Percentiles rank a stretch among this genome's conserved stretches.
Conservation (phyloP, 1,139 yeast genomes). For the Protomyces lactucae-debilis region DNA sequence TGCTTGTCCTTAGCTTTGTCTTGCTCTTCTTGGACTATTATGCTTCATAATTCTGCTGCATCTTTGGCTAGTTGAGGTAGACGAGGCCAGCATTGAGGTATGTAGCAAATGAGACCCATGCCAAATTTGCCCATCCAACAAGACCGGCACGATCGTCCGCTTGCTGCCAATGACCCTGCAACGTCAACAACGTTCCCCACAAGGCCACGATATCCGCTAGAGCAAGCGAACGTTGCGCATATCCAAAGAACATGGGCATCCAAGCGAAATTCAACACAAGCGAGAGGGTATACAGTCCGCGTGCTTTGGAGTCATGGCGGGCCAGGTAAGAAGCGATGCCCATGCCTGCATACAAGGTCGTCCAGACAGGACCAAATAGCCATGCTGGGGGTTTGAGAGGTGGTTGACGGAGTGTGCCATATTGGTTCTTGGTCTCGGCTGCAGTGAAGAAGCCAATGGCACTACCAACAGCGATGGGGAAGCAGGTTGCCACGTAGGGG, state of each 20-base stretch:
- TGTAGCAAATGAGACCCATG: slow-evolving; percentile 28
- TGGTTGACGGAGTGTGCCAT: slow-evolving; percentile 25
- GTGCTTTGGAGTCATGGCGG: neutral
- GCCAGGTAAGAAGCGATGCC: slow-evolving; percentile 28
- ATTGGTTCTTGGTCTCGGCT: slow-evolving; percentile 11
- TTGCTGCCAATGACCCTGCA: neutral
- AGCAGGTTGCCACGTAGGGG: slow-evolving; percentile 12
- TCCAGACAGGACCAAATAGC: slow-evolving; percentile 30
- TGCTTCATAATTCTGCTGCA: neutral
- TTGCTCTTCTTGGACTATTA: slow-evolving; percentile 27
- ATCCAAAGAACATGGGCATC: slow-evolving; percentile 28
- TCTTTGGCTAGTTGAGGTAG: slow-evolving; percentile 9
- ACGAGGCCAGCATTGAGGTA: slow-evolving; percentile 27
- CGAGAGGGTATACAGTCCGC: slow-evolving; percentile 8
- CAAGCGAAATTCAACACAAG: slow-evolving; percentile 25
- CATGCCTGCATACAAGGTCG: slow-evolving; percentile 26
- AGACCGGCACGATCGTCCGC: slow-evolving; percentile 24
- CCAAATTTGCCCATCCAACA: slow-evolving; percentile 25
- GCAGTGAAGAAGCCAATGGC: slow-evolving; percentile 18
- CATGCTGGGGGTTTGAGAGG: slow-evolving; percentile 27
- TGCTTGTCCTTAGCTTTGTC: slow-evolving; percentile 24
- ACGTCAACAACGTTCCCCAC: slow-evolving; percentile 9
- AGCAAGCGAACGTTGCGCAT: slow-evolving; percentile 13
- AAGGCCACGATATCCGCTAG: slow-evolving; percentile 23
- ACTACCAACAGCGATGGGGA: slow-evolving; percentile 19